Conservation (phyloP, 352 stramenopile genomes). For the Pythium phragmiticola region DNA sequence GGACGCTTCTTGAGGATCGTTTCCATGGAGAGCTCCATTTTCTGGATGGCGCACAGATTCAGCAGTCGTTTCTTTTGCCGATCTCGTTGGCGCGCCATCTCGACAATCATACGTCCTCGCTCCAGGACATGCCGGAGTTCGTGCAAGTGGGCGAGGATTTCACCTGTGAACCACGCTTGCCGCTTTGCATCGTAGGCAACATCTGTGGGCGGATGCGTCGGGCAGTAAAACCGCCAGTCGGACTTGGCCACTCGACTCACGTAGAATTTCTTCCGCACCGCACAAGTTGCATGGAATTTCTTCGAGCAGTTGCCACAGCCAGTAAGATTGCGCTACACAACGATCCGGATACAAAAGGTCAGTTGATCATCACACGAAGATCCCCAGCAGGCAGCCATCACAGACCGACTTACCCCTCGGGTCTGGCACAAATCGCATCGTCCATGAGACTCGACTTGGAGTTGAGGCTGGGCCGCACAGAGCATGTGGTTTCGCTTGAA, state of each 20-base stretch:
- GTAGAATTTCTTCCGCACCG: slow-evolving; percentile 61
- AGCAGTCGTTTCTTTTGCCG: slow-evolving; percentile 80
- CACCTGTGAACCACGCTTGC: slow-evolving; percentile 76
- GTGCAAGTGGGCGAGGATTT: slow-evolving; percentile 72
- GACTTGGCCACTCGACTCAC: slow-evolving; percentile 54
- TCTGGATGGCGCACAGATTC: slow-evolving; percentile 53
- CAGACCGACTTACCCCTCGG: slow-evolving; percentile 33
- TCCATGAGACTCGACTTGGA: slow-evolving; percentile 25
- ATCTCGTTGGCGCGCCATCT: slow-evolving; percentile 84
- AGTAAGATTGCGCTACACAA: slow-evolving; percentile 43
- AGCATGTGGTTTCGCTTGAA: slow-evolving; percentile 67
- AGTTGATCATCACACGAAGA: neutral
- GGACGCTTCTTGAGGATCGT: slow-evolving; percentile 78
- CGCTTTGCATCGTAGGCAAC: slow-evolving; percentile 70
- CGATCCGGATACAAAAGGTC: slow-evolving; percentile 1
- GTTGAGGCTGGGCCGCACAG: slow-evolving; percentile 35
- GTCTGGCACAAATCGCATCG: slow-evolving; percentile 63
- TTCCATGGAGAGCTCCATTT: slow-evolving; percentile 68
- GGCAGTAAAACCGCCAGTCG: slow-evolving; percentile 82
- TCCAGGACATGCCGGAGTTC: slow-evolving; percentile 77
- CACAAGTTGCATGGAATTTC: slow-evolving; percentile 75
- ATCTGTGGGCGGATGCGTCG: slow-evolving; percentile 53
- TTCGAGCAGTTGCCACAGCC: slow-evolving; percentile 60
- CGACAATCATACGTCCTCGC: slow-evolving; percentile 78
- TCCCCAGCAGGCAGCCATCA: neutral